These are phyloP conservation scores for Pythium vanterpoolii DNA, from an alignment of 352 stramenopile genomes.

Conservation along the genomic window DNA sequence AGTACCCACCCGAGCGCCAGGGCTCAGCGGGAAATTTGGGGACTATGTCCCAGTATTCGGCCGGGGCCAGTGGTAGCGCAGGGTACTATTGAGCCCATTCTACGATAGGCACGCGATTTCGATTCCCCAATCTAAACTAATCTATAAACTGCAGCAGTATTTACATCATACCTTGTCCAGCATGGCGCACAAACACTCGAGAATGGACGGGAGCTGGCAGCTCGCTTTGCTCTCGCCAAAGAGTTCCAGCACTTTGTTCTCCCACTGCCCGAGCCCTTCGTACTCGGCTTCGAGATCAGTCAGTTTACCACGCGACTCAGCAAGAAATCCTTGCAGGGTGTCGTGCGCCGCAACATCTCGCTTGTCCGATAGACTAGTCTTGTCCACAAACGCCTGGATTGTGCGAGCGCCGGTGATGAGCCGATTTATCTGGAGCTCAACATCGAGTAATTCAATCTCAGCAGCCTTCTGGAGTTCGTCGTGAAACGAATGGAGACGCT, in stretches of 20 bases:
- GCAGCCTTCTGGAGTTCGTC: conserved; percentile 51
- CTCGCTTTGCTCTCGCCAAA: conserved; percentile 71
- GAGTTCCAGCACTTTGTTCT: conserved; percentile 54
- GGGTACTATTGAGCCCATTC: conserved; percentile 20
- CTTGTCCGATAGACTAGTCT: conserved; percentile 26
- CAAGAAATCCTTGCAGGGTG: conserved; percentile 48
- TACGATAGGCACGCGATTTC: background rate
- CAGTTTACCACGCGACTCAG: conserved; percentile 32
- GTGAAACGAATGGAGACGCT: conserved; percentile 54
- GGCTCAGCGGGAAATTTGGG: conserved; percentile 45
- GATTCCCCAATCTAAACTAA: conserved; percentile 8
- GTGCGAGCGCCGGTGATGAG: conserved; percentile 41
- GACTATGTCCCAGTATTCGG: conserved; percentile 58
- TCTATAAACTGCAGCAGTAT: conserved; percentile 11
- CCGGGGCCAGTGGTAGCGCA: conserved; percentile 28
- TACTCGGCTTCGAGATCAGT: conserved; percentile 57
- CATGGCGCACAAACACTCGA: conserved; percentile 34
- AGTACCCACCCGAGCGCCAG: conserved; percentile 58
- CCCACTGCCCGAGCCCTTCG: conserved; percentile 56
- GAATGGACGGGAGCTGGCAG: conserved; percentile 52
- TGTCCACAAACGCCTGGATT: conserved; percentile 49
- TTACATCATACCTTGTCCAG: conserved; percentile 17
- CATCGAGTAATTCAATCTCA: conserved; percentile 50
- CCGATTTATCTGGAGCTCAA: conserved; percentile 63
- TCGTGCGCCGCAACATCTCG: conserved; percentile 38